Percentiles rank a stretch among this genome's conserved stretches.
phyloP scores from a whole-genome alignment of 352 stramenopile species.

The Globisporangium abappressorium region DNA sequence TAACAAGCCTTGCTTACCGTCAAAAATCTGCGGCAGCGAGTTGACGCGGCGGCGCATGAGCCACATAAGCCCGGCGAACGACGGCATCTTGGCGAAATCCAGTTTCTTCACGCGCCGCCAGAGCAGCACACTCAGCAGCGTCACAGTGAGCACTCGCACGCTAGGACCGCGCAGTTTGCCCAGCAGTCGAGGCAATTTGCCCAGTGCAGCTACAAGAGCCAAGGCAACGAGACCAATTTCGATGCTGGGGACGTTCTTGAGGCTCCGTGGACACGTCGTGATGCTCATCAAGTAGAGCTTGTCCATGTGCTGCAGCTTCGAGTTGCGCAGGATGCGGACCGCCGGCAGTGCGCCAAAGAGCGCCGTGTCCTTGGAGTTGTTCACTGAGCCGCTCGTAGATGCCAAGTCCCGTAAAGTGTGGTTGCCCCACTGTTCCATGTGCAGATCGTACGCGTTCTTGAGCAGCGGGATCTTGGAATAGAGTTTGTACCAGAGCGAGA shows the following conservation, averaged over 20 bases:
- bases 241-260: conserved; percentile 31
- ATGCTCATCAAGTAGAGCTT: conserved; percentile 68
- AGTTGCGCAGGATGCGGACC: conserved; percentile 41
- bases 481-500: conserved; percentile 43
- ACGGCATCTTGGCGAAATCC: conserved; percentile 64
- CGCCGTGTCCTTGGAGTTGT: conserved; percentile 5
- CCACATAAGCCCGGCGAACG: conserved; percentile 55
- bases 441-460: conserved; percentile 35
- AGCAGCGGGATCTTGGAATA: conserved; percentile 40
- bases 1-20: conserved; percentile 23
- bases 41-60: conserved; percentile 52
- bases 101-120: conserved; percentile 36
- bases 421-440: conserved; percentile 55
- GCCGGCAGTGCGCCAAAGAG: conserved; percentile 2
- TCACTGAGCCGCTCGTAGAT: neutral
- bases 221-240: conserved; percentile 23
- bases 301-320: conserved; percentile 49
- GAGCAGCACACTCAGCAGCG: conserved; percentile 29
- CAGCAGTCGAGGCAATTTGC: conserved; percentile 24
- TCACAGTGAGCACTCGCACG: conserved; percentile 14
- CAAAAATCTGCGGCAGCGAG: conserved; percentile 52
- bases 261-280: conserved; percentile 50
- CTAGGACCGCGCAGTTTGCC: neutral
- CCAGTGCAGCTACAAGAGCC: neutral
- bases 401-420: neutral